These are phyloP conservation scores for Penium margaritaceum DNA, from an alignment of 139 green algal genomes.

Conservation along the genomic window DNA sequence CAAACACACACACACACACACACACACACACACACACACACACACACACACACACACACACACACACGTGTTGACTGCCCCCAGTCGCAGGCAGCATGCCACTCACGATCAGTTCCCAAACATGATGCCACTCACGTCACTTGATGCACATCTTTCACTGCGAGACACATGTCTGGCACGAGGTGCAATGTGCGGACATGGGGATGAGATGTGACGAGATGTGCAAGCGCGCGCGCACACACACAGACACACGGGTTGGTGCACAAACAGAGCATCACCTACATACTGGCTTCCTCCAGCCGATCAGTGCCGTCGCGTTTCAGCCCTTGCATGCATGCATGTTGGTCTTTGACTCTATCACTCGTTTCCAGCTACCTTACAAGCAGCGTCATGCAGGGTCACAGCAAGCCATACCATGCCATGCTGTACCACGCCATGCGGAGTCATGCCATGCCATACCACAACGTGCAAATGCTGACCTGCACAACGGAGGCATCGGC, in stretches of 20 bases:
- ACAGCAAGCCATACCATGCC: not conserved
- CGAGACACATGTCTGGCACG: not conserved
- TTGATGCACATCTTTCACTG: not conserved
- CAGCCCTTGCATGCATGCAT: not conserved
- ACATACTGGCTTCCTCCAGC: too few relatives aligned
- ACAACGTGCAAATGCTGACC: slow-evolving; percentile 3
- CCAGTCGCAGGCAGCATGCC: not conserved
- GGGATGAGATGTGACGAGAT: not conserved
- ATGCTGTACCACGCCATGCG: not conserved
- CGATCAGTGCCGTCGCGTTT: too few relatives aligned
- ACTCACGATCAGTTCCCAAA: not conserved
- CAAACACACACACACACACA: not conserved
- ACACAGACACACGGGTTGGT: not conserved
- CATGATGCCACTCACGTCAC: not conserved
- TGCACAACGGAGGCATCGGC: slow-evolving; percentile 20
- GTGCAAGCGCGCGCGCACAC: not conserved
- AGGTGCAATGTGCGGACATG: not conserved
- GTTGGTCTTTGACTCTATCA: not conserved
- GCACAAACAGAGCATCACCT: too few relatives aligned
- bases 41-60: not conserved
- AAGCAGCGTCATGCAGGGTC: slow-evolving; percentile 1
- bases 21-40: not conserved
- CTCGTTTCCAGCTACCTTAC: not conserved
- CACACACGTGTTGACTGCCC: not conserved
- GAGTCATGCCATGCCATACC: not conserved